Percentiles rank a stretch among this genome's conserved stretches.
These are phyloP conservation scores for Kodamaea arcana DNA, from an alignment of 1,139 yeast species.

Conservation along the genomic window DNA sequence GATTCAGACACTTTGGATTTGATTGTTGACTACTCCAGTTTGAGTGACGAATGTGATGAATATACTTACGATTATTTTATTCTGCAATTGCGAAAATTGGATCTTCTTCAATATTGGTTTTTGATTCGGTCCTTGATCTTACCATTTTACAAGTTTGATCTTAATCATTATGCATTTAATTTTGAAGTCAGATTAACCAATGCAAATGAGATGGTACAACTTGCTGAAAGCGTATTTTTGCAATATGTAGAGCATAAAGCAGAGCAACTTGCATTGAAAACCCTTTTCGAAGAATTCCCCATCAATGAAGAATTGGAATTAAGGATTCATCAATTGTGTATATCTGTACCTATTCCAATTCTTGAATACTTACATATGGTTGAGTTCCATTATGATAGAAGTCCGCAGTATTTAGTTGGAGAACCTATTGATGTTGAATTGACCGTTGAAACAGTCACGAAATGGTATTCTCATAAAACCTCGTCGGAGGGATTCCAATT, in stretches of 20 bases:
- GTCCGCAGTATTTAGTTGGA: constrained; percentile 54
- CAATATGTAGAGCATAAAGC: constrained; percentile 13
- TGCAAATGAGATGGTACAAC: constrained; percentile 12
- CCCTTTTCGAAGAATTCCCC: constrained; percentile 10
- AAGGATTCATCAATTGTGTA: constrained; percentile 24
- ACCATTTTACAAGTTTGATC: constrained; percentile 27
- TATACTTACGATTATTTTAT: constrained; percentile 12
- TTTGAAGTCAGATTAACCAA: constrained; percentile 22
- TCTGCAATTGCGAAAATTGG: constrained; percentile 8
- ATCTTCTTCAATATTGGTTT: constrained; percentile 19
- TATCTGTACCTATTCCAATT: constrained; percentile 51
- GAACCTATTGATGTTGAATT: constrained; percentile 51
- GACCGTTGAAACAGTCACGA: constrained; percentile 39
- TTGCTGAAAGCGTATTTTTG: constrained; percentile 13
- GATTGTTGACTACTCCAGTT: constrained; percentile 40
- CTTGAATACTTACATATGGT: constrained; percentile 49
- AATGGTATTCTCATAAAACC: constrained; percentile 31
- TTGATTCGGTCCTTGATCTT: constrained; percentile 24
- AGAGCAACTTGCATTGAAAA: constrained; percentile 14
- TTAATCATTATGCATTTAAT: constrained; percentile 36
- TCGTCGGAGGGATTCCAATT: constrained; percentile 23
- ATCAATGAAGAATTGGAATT: constrained; percentile 5
- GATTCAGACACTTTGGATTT: constrained; percentile 39
- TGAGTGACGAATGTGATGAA: constrained; percentile 39
- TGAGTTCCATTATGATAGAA: constrained; percentile 38